phyloP scores from a whole-genome alignment of 345 rosid genomes.

The Noccaea caerulescens region DNA sequence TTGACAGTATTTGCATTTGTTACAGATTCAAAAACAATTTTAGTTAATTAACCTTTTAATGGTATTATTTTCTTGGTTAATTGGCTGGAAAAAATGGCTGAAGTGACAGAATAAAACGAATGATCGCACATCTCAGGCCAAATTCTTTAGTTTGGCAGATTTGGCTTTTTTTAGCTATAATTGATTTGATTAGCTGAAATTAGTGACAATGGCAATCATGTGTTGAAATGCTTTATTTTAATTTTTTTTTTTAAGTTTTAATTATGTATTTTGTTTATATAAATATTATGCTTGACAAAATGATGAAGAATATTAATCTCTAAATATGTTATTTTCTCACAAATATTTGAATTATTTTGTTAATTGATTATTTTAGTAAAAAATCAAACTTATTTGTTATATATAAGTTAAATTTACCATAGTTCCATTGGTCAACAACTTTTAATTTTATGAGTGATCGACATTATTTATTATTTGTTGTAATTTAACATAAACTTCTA shows the following conservation, averaged over 20 bases:
- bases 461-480: background rate
- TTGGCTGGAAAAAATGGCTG: constrained; percentile 8
- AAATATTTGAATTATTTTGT: background rate
- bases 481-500: background rate
- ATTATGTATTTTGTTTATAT: background rate
- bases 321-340: background rate
- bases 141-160: constrained; percentile 27
- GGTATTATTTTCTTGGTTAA: background rate
- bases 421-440: background rate
- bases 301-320: background rate
- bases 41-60: background rate
- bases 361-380: background rate
- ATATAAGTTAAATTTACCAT: background rate
- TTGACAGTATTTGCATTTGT: background rate
- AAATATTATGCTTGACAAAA: background rate
- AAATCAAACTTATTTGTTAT: background rate
- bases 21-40: too few relatives aligned
- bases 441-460: background rate
- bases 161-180: constrained; percentile 20
- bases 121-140: constrained; percentile 9
- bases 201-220: too few relatives aligned
- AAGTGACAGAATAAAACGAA: constrained; percentile 27
- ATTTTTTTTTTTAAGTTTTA: too few relatives aligned
- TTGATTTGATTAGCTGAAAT: background rate
- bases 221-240: too few relatives aligned